These are phyloP conservation scores for Malassezia yamatoensis DNA, from an alignment of 1,284 basidiomycete species.

Conservation along the genomic window DNA sequence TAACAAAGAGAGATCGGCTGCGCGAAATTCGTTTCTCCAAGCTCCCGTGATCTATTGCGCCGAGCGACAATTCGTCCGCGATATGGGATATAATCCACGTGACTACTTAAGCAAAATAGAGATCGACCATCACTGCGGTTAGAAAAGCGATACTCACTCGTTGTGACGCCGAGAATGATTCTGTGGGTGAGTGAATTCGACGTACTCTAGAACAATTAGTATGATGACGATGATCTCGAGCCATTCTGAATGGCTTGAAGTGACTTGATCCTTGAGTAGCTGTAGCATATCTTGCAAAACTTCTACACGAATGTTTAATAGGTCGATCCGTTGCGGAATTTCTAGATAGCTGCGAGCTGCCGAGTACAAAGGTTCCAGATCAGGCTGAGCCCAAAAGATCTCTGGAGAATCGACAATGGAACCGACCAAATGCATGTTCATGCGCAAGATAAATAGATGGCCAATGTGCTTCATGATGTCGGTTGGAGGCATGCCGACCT, in stretches of 20 bases:
- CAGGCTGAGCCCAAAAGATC: slow-evolving; percentile 71
- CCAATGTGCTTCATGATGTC: slow-evolving; percentile 98
- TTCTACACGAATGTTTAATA: slow-evolving; percentile 85
- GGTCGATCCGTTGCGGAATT: slow-evolving; percentile 82
- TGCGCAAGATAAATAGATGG: slow-evolving; percentile 72
- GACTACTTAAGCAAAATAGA: slow-evolving; percentile 35
- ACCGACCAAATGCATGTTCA: slow-evolving; percentile 90
- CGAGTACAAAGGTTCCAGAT: slow-evolving; percentile 87
- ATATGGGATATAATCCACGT: neutral
- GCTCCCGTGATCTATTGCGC: no score
- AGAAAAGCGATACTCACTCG: slow-evolving; percentile 18
- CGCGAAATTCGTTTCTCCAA: no score
- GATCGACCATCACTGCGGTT: slow-evolving; percentile 34
- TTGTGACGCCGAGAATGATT: slow-evolving; percentile 52
- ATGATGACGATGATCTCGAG: slow-evolving; percentile 92
- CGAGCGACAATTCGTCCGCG: no score
- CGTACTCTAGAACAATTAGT: slow-evolving; percentile 68
- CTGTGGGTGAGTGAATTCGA: slow-evolving; percentile 11
- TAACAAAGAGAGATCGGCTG: no score
- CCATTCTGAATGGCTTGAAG: slow-evolving; percentile 77
- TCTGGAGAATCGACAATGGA: slow-evolving; percentile 90
- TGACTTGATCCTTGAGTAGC: slow-evolving; percentile 85
- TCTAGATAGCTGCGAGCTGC: slow-evolving; percentile 77
- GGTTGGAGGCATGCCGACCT: slow-evolving; percentile 59
- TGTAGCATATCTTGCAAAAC: slow-evolving; percentile 93